Base-by-base conservation (phyloP, 352 stramenopile species). In the Nothophytophthora sp. region DNA sequence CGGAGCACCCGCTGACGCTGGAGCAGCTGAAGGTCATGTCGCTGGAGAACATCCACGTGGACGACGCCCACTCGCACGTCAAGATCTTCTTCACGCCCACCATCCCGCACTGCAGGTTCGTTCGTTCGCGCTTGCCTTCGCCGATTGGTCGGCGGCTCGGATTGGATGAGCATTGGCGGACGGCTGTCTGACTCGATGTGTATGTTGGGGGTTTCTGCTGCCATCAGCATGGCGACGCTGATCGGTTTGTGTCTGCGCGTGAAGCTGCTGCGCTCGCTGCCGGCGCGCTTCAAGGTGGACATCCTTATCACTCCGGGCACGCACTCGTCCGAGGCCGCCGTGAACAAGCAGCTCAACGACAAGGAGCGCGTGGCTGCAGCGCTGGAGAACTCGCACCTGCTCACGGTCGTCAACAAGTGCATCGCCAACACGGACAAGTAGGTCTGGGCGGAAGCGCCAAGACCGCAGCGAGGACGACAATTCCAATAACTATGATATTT, bases 321-420 rank as follows among this genome's bases (percentile, higher is more conserved):
- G 45, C 96, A 99, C 77, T 84, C 87, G 19, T 97, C 88, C 46
- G 96, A 98, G 77, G 84, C 92, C 19, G 92, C 91, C 23, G 89
- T 99, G 43, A 98, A 98, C 86, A 98, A 98, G 63, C 96, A 99
- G 70, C 80, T 99, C 20, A 95, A 96, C 50, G 96, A 99, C 67
- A 99, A 99, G 63, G 96, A 99, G 62, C 81, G 96, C 50, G 94
- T 99, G 9, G 88, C 89, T 1, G 96, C 96, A 13, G 96, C 96
- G 18, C 77, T 99, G 19, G 96, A 99, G 69, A 99, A 99, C 62
- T 77, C 91, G 22, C 95, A 99, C 68, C 72, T 99, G 53, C 73
- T 98, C 8, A 86, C 89, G 33, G 95, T 99, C 34, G 96, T 99
- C 29, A 98, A 99, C 81, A 95, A 96, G 63, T 99, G 96, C 63